Conservation (phyloP, 1,139 yeast species). For the Candida frijolesensis region DNA sequence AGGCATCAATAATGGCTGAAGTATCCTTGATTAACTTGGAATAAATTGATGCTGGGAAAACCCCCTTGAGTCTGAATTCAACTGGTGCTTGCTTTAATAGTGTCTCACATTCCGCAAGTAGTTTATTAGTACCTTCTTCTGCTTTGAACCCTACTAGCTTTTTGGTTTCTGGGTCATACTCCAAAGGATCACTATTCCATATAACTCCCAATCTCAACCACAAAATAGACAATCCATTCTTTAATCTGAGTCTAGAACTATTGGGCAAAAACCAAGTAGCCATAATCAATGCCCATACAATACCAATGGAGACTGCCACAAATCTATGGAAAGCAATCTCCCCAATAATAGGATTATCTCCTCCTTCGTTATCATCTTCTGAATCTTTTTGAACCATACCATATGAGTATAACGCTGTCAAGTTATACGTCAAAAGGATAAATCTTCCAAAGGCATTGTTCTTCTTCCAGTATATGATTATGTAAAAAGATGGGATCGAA, state of each 20-base stretch:
- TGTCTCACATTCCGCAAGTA: slow-evolving; percentile 63
- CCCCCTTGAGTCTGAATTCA: slow-evolving; percentile 76
- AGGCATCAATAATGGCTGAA: slow-evolving; percentile 70
- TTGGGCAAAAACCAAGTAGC: slow-evolving; percentile 69
- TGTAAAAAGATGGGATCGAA: slow-evolving; percentile 66
- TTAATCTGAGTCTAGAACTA: slow-evolving; percentile 70
- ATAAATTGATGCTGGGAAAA: slow-evolving; percentile 61
- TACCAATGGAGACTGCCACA: slow-evolving; percentile 71
- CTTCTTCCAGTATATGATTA: slow-evolving; percentile 65
- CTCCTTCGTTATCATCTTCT: slow-evolving; percentile 71
- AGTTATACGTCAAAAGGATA: slow-evolving; percentile 72
- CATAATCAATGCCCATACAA: slow-evolving; percentile 74
- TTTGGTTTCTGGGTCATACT: slow-evolving; percentile 26
- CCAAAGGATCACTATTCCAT: slow-evolving; percentile 66
- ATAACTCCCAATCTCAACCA: slow-evolving; percentile 82
- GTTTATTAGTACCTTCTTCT: slow-evolving; percentile 51
- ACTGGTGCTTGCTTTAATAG: slow-evolving; percentile 72
- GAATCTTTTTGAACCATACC: slow-evolving; percentile 63
- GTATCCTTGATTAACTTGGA: slow-evolving; percentile 55
- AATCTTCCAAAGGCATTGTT: slow-evolving; percentile 73
- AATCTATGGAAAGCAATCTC: slow-evolving; percentile 82
- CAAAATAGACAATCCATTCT: slow-evolving; percentile 62
- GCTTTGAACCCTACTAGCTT: slow-evolving; percentile 55
- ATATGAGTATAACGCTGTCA: slow-evolving; percentile 77
- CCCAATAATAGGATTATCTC: slow-evolving; percentile 65